These are phyloP conservation scores for Aegilops bicornis DNA, from an alignment of 176 grass and related monocot genomes.

Conservation along the genomic window DNA sequence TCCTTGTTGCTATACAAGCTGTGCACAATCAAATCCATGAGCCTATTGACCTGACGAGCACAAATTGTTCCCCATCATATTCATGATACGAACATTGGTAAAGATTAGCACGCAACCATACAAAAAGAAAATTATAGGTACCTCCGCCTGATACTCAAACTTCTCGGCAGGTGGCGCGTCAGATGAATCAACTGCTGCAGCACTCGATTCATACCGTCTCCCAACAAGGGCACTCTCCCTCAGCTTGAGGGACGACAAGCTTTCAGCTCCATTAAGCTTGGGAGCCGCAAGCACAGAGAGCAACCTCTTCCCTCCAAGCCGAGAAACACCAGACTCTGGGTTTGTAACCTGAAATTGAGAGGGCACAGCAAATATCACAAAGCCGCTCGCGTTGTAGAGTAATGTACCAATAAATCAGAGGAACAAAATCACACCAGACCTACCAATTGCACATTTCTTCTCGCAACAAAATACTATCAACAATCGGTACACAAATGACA, in stretches of 20 bases:
- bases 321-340: conserved; percentile 23
- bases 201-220: conserved; percentile 64
- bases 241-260: conserved; percentile 20
- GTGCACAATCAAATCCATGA: conserved; percentile 99
- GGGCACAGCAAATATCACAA: background rate
- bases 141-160: conserved; percentile 95
- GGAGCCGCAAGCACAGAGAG: conserved; percentile 42
- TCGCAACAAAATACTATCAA: background rate
- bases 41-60: conserved; percentile 81
- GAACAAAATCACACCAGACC: background rate
- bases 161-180: conserved; percentile 47
- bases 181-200: conserved; percentile 64
- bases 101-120: background rate
- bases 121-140: background rate
- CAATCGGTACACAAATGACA: background rate
- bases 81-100: background rate
- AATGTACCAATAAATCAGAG: background rate
- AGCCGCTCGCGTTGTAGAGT: background rate
- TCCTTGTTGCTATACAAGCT: conserved; percentile 99
- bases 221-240: conserved; percentile 37
- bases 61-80: background rate
- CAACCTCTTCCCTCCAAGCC: conserved; percentile 50
- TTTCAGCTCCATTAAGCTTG: conserved; percentile 22
- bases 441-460: background rate
- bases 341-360: conserved; percentile 50